Conservation (phyloP, 805 yeast genomes). For the Hanseniaspora valbyensis region DNA sequence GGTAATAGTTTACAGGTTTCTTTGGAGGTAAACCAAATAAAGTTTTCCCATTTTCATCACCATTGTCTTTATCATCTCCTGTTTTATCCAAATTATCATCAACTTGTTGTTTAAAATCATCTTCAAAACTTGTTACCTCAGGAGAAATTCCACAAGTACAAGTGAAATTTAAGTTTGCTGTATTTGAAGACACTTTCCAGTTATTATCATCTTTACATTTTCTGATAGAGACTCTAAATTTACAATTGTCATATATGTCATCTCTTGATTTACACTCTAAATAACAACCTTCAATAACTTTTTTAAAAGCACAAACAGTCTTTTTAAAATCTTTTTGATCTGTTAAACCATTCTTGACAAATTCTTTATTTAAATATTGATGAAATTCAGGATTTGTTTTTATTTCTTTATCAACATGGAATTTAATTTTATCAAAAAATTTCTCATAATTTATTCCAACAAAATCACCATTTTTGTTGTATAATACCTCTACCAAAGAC, state of each 20-base stretch:
- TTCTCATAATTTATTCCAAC: constrained; percentile 6
- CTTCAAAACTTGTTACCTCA: neutral
- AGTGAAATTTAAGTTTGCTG: neutral
- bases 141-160: constrained; percentile 12
- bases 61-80: neutral
- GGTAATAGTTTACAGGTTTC: constrained; percentile 4
- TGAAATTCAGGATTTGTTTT: constrained; percentile 4
- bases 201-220: neutral
- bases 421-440: constrained; percentile 4
- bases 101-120: neutral
- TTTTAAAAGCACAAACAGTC: constrained; percentile 7
- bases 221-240: constrained; percentile 11
- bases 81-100: neutral
- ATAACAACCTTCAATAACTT: constrained; percentile 7
- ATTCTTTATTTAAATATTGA: neutral
- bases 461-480: neutral
- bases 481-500: neutral
- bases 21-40: no score
- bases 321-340: constrained; percentile 11
- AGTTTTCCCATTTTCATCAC: no score
- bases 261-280: constrained; percentile 8
- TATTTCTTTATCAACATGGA: neutral
- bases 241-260: constrained; percentile 6
- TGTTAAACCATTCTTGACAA: constrained; percentile 3
- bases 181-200: constrained; percentile 2